A percentile compares a stretch with the other conserved stretches of the same genome.
Evolutionary conservation across 202 grass and related monocot species (phyloP).

Genomic region (Miscanthus sacchariflorus): DNA sequence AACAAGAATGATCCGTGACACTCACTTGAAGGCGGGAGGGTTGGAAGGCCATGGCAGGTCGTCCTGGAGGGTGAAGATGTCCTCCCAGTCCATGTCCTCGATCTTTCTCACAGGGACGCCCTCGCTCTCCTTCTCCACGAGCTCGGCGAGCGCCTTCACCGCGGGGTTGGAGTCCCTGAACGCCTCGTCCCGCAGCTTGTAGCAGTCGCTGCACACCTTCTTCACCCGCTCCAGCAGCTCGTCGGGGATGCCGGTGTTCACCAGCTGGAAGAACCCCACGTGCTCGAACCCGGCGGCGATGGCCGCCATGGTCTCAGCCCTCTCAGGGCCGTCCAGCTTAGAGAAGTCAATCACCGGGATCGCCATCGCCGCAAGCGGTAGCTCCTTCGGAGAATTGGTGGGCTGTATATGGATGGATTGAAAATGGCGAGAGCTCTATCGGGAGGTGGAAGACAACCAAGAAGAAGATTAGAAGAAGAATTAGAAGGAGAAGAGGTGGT

Average conservation of each 20-base stretch:
- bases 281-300: conserved; percentile 68
- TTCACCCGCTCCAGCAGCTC: conserved; percentile 91
- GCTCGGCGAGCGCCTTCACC: conserved; percentile 49
- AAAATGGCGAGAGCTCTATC: not conserved
- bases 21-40: conserved; percentile 57
- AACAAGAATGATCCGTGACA: too few relatives aligned
- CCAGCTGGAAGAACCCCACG: conserved; percentile 92
- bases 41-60: conserved; percentile 77
- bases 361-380: conserved; percentile 47
- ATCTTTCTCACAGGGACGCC: conserved; percentile 39
- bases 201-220: conserved; percentile 72
- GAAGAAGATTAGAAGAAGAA: conserved; percentile 8
- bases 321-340: conserved; percentile 67
- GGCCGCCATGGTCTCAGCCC: conserved; percentile 55
- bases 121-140: conserved; percentile 44
- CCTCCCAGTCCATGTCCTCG: conserved; percentile 77
- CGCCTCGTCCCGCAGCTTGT: conserved; percentile 67
- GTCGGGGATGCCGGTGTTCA: conserved; percentile 82
- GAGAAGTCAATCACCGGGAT: conserved; percentile 91
- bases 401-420: not conserved
- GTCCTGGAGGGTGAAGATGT: conserved; percentile 73
- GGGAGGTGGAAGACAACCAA: not conserved
- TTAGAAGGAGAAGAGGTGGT: conserved; percentile 22
- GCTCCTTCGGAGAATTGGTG: not conserved
- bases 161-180: conserved; percentile 61